Conservation (phyloP, 2,329 filamentous ascomycete species). For the Boeremia exigua region DNA sequence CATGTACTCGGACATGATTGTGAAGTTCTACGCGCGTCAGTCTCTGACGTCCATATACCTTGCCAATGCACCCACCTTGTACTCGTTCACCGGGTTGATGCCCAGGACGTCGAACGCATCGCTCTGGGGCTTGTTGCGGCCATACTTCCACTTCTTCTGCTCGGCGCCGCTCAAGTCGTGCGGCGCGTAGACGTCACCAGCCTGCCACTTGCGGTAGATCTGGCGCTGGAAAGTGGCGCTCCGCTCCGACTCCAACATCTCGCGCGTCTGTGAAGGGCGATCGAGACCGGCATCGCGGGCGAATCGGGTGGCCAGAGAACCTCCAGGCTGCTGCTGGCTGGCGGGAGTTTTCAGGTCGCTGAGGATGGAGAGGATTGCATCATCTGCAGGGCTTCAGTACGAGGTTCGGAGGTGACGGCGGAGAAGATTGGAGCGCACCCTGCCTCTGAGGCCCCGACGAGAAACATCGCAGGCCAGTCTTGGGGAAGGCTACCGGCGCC, state of each 20-base stretch:
- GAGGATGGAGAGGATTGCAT: slow-evolving; percentile 31
- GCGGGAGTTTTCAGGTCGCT: slow-evolving; percentile 13
- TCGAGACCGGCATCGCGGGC: slow-evolving; percentile 29
- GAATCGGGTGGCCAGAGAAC: slow-evolving; percentile 20
- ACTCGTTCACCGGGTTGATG: slow-evolving; percentile 81
- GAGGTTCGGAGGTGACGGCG: not conserved
- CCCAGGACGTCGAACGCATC: slow-evolving; percentile 83
- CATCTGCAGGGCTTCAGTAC: slow-evolving; percentile 22
- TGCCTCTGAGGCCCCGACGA: slow-evolving; percentile 32
- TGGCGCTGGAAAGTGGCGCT: slow-evolving; percentile 64
- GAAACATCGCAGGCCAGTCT: slow-evolving; percentile 30
- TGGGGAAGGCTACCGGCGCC: slow-evolving; percentile 10
- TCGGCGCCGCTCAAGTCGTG: slow-evolving; percentile 81
- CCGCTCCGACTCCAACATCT: slow-evolving; percentile 38
- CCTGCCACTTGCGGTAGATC: slow-evolving; percentile 72
- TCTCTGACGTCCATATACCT: not conserved
- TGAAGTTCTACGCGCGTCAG: slow-evolving; percentile 73
- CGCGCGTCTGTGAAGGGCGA: slow-evolving; percentile 25
- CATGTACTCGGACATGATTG: slow-evolving; percentile 87
- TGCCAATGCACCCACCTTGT: slow-evolving; percentile 68
- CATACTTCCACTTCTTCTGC: slow-evolving; percentile 78
- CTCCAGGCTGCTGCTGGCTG: not conserved
- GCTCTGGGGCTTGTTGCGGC: slow-evolving; percentile 53
- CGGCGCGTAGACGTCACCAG: slow-evolving; percentile 88
- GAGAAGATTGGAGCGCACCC: slow-evolving; percentile 18